phyloP scores from a whole-genome alignment of 371 early-diverging fungal genomes.

The Mucor sp. region DNA sequence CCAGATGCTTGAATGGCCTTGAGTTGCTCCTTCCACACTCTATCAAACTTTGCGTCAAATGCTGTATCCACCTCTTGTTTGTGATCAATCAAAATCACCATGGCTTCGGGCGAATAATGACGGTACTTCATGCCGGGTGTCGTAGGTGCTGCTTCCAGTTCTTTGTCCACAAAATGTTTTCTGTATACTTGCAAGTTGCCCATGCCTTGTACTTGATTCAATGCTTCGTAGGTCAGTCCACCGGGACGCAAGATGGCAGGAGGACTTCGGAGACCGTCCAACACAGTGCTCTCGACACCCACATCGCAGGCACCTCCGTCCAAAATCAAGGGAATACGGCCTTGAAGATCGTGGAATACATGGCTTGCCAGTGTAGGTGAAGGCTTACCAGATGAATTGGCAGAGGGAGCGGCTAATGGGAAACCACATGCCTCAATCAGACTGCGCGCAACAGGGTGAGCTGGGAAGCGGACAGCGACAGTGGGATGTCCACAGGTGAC shows the following conservation, averaged over 20 bases:
- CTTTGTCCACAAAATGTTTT: conserved; percentile 72
- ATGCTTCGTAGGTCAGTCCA: conserved; percentile 87
- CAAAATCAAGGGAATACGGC: conserved; percentile 84
- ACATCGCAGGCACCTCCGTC: conserved; percentile 93
- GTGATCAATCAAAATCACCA: conserved; percentile 79
- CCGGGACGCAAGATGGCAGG: conserved; percentile 98
- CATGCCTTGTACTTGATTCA: conserved; percentile 58
- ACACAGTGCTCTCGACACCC: conserved; percentile 98
- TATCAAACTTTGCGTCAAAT: conserved; percentile 22
- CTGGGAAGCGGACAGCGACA: conserved; percentile 96
- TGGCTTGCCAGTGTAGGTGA: conserved; percentile 95
- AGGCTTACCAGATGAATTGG: conserved; percentile 97
- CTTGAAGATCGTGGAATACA: conserved; percentile 88
- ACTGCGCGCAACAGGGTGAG: conserved; percentile 89
- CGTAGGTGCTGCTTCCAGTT: conserved; percentile 79
- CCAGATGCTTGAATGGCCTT: conserved; percentile 13
- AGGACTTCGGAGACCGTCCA: conserved; percentile 75
- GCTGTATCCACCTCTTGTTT: background rate
- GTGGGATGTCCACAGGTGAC: conserved; percentile 91
- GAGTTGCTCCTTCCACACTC: conserved; percentile 27
- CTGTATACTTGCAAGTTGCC: conserved; percentile 75
- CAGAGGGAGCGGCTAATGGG: conserved; percentile 99
- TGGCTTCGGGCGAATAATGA: conserved; percentile 96
- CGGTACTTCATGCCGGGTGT: conserved; percentile 99
- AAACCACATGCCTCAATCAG: conserved; percentile 86